phyloP scores from a whole-genome alignment of 1,139 yeast species.

The Diutina siamensis region DNA sequence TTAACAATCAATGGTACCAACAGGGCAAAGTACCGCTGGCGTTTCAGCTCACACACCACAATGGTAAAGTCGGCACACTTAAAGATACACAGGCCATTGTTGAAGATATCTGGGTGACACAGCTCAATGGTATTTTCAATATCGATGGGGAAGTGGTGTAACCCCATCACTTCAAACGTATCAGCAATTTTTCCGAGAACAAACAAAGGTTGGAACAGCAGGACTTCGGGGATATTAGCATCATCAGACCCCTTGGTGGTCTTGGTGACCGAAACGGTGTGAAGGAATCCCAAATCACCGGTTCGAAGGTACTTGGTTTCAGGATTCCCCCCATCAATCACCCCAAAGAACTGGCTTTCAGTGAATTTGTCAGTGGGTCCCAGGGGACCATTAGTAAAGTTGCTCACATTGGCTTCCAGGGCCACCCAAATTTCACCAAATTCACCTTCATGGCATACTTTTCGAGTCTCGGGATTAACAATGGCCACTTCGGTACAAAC shows the following conservation, averaged over 20 bases:
- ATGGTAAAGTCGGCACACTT: slow-evolving; percentile 76
- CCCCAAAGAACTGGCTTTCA: slow-evolving; percentile 40
- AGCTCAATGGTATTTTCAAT: slow-evolving; percentile 67
- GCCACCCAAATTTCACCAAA: slow-evolving; percentile 96
- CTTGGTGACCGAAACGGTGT: slow-evolving; percentile 46
- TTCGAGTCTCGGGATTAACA: slow-evolving; percentile 84
- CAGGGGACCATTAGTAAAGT: slow-evolving; percentile 47
- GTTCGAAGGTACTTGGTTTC: slow-evolving; percentile 67
- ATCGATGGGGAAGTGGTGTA: slow-evolving; percentile 84
- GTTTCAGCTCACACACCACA: slow-evolving; percentile 61
- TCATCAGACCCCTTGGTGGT: slow-evolving; percentile 20
- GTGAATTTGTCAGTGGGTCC: slow-evolving; percentile 33
- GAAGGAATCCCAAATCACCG: slow-evolving; percentile 89
- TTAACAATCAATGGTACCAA: slow-evolving; percentile 77
- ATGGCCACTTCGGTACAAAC: slow-evolving; percentile 89
- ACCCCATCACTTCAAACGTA: slow-evolving; percentile 84
- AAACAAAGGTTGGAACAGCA: slow-evolving; percentile 64
- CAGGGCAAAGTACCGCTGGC: slow-evolving; percentile 47
- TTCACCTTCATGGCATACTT: slow-evolving; percentile 81
- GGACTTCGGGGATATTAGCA: slow-evolving; percentile 21
- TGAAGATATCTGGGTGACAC: slow-evolving; percentile 46
- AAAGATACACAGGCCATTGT: slow-evolving; percentile 59
- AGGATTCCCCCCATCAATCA: slow-evolving; percentile 49
- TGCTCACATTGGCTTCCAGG: slow-evolving; percentile 68
- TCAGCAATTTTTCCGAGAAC: slow-evolving; percentile 79